Percentiles rank a stretch among this genome's conserved stretches.
Conservation (phyloP, 768 basidiomycete species). For the Lentinula boryana region DNA sequence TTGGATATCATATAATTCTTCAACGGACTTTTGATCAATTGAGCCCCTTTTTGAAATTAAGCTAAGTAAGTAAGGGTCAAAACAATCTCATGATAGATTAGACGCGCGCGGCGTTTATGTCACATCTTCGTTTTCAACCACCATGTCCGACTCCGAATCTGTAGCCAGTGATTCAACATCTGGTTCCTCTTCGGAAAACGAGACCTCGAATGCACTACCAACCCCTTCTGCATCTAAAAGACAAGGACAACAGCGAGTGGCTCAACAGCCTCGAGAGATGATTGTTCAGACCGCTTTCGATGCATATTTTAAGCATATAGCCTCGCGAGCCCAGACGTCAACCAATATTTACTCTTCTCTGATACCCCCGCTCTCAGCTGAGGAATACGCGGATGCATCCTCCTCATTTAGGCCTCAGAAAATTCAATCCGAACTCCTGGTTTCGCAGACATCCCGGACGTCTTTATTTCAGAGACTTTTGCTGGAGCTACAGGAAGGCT, state of each 20-base stretch:
- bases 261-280: conserved; percentile 12
- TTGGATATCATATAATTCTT: too few species aligned
- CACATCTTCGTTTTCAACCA: not conserved
- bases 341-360: conserved; percentile 73
- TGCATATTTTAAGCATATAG: conserved; percentile 70
- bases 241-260: not conserved
- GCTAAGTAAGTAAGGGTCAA: too few species aligned
- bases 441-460: conserved; percentile 13
- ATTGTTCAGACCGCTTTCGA: conserved; percentile 69
- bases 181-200: too few species aligned
- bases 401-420: conserved; percentile 21
- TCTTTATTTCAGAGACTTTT: conserved; percentile 53
- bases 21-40: too few species aligned
- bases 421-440: conserved; percentile 27
- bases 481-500: conserved; percentile 73
- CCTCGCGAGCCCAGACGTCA: conserved; percentile 66
- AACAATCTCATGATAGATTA: too few species aligned
- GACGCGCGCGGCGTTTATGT: too few species aligned
- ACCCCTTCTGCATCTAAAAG: not conserved
- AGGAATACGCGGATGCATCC: conserved; percentile 45
- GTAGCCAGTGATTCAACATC: too few species aligned
- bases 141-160: too few species aligned
- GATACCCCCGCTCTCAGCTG: conserved; percentile 62
- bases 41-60: too few species aligned
- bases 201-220: too few species aligned